Evolutionary conservation across 2,329 filamentous ascomycete genomes (phyloP), one percentile per base, ranked within the genome.

Genomic region (Fusarium bactridioides): DNA sequence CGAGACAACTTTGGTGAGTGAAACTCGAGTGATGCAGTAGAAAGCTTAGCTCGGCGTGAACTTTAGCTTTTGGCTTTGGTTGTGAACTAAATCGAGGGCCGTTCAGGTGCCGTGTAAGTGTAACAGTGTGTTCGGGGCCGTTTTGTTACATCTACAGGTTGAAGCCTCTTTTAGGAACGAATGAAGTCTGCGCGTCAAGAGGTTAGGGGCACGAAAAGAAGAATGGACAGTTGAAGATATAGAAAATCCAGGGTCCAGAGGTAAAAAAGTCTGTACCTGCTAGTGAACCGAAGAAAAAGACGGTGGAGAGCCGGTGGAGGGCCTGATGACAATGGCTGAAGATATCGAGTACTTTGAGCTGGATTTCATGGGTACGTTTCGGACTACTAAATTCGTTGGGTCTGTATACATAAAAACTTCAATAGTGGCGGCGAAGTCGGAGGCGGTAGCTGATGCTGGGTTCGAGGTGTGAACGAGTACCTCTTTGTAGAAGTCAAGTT

Each of bases 21-120:
- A 59, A 55, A 73, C 65, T 60, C 37, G 33, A 53, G 60, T 65
- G 70, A 61, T 69, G 54, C 57, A 56, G 60, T 56, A 67, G 41
- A 70, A 66, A 67, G 70, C 72, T 73, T 75, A 73, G 70, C 70
- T 74, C 70, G 72, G 71, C 62, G 71, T 23, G 62, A 71, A 45
- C 55, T 45, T 54, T 73, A 47, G 66, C 48, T 64, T 64, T 56
- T 50, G 65, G 66, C 54, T 58, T 56, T 50, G 64, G 59, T 29
- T 41, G 38, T 40, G 44, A 55, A 62, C 56, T 63, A 60, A 70
- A 72, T 70, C 45, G 61, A 56, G 43, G 61, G 65, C 56, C 59
- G 61, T 65, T 64, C 59, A 70, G 41, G 73, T 69, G 70, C 63
- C 67, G 73, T 77, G 76, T 78, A 78, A 78, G 76, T 78, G 76